Conservation (phyloP, 73 alveolate species). For the Paramecium biaurelia region DNA sequence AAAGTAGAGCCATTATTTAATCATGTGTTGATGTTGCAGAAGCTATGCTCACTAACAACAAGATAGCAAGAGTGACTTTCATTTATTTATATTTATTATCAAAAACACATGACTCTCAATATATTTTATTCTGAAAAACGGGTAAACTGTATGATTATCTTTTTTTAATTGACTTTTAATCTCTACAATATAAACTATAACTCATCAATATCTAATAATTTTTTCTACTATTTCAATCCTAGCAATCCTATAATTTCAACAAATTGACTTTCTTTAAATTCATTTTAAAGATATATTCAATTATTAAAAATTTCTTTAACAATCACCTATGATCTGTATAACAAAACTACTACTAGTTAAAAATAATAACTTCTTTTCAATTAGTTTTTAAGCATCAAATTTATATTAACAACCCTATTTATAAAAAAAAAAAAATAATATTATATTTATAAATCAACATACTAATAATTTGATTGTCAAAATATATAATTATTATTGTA, state of each 20-base stretch:
- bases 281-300: not conserved
- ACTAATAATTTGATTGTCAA: no score
- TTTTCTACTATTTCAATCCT: not conserved
- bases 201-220: not conserved
- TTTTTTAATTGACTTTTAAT: not conserved
- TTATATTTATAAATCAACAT: no score
- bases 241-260: not conserved
- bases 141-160: not conserved
- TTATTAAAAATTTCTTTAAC: no score
- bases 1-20: not conserved
- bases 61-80: not conserved
- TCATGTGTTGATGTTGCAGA: constrained; percentile 14
- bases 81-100: not conserved
- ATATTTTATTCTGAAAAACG: not conserved
- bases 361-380: not conserved
- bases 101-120: not conserved
- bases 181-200: not conserved
- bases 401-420: no score
- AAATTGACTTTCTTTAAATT: not conserved
- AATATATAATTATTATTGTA: no score
- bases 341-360: not conserved
- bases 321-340: not conserved
- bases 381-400: no score
- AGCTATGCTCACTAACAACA: constrained; percentile 9
- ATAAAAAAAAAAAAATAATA: no score